phyloP scores from a whole-genome alignment of 164 flowering plant genomes.

The Magnolia kwangsiensis region DNA sequence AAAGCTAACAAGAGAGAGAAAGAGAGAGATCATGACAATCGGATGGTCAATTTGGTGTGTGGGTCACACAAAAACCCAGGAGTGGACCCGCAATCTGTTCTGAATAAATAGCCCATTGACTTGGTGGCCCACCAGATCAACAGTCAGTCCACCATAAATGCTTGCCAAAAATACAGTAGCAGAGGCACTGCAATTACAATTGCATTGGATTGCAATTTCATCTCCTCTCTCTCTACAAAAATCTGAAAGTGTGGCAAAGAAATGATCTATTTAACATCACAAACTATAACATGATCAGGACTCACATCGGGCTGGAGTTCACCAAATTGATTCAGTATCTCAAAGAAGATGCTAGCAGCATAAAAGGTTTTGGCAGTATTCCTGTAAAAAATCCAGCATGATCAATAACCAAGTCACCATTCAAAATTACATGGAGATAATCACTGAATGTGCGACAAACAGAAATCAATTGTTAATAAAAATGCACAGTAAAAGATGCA shows the following conservation, averaged over 20 bases:
- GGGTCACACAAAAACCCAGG: not conserved
- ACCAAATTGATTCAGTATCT: constrained; percentile 91
- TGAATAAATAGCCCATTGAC: not conserved
- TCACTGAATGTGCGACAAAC: not conserved
- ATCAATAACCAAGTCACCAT: not conserved
- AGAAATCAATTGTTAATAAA: not conserved
- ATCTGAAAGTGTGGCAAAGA: not conserved
- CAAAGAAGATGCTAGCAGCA: constrained; percentile 99
- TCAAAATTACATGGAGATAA: not conserved
- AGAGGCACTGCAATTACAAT: not conserved
- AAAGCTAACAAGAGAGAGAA: too few relatives aligned
- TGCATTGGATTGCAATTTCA: too few relatives aligned
- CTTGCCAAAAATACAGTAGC: not conserved
- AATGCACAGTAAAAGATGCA: constrained; percentile 1
- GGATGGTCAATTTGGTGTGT: too few relatives aligned
- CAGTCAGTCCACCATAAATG: not conserved
- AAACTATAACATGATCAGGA: constrained; percentile 10
- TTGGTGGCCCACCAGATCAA: not conserved
- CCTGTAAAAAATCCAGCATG: constrained; percentile 34
- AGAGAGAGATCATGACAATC: too few relatives aligned
- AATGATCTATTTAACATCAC: not conserved
- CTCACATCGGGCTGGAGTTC: constrained; percentile 89
- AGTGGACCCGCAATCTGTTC: not conserved
- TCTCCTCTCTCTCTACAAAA: not conserved
- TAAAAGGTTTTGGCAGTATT: constrained; percentile 95